These are phyloP conservation scores for Pythium brachiatum DNA, from an alignment of 352 stramenopile genomes.

Conservation along the genomic window DNA sequence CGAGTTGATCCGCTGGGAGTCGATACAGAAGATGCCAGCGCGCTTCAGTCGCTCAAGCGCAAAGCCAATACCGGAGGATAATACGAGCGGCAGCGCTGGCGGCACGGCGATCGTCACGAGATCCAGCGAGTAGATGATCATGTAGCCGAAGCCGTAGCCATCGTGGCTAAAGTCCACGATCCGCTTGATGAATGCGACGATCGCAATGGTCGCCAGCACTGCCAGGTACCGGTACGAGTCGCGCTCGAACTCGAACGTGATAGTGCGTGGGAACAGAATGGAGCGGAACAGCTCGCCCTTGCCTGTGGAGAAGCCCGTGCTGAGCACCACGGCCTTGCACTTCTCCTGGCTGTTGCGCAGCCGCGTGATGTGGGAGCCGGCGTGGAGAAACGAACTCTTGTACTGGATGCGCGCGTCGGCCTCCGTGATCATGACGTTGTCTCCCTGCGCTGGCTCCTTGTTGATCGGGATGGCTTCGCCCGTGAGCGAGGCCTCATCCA, in stretches of 20 bases:
- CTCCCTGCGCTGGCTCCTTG: conserved; percentile 31
- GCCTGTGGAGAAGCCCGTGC: conserved; percentile 61
- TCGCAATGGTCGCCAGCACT: conserved; percentile 40
- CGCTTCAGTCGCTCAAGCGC: conserved; percentile 46
- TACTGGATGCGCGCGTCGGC: conserved; percentile 23
- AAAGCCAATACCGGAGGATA: conserved; percentile 57
- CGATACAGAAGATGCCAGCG: conserved; percentile 62
- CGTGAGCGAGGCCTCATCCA: conserved; percentile 49
- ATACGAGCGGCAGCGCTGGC: conserved; percentile 51
- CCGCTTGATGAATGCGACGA: conserved; percentile 54
- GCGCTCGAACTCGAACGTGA: conserved; percentile 62
- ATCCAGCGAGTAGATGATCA: conserved; percentile 50
- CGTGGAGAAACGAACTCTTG: conserved; percentile 36
- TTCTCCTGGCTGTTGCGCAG: conserved; percentile 21
- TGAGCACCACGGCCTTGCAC: conserved; percentile 50
- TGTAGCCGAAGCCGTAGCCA: conserved; percentile 26
- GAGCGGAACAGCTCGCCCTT: conserved; percentile 69
- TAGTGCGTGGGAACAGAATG: conserved; percentile 58
- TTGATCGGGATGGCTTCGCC: conserved; percentile 42
- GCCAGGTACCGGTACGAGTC: conserved; percentile 66
- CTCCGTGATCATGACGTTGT: conserved; percentile 29
- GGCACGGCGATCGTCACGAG: conserved; percentile 64
- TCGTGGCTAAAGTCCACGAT: conserved; percentile 35
- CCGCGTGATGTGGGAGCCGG: conserved; percentile 31
- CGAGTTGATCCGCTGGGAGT: conserved; percentile 56